Evolutionary conservation across 1,139 yeast genomes (phyloP).

Genomic region (Suhomyces bokatorum): DNA sequence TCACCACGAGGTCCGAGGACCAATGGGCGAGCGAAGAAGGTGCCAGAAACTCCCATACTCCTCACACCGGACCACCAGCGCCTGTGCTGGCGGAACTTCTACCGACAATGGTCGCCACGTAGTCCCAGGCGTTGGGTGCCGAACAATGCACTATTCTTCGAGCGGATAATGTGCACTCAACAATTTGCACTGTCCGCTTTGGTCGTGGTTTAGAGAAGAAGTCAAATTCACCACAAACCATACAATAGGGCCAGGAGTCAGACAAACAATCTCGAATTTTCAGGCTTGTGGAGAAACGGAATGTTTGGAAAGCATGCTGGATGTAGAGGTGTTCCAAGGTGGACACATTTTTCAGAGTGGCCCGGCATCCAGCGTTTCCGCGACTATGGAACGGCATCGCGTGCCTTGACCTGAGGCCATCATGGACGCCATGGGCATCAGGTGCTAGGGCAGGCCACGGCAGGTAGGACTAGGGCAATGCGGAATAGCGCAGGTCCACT

Average conservation of each 20-base stretch:
- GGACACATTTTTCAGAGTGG: background rate
- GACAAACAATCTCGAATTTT: background rate
- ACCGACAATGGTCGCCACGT: background rate
- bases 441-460: too few species aligned
- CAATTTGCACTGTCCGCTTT: background rate
- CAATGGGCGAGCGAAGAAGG: too few species aligned
- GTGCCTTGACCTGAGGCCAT: background rate
- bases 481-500: slow-evolving; percentile 6
- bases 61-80: too few species aligned
- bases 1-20: too few species aligned
- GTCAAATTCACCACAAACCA: slow-evolving; percentile 4
- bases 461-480: background rate
- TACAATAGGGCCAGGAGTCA: slow-evolving; percentile 1
- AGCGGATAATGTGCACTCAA: background rate
- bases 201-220: slow-evolving; percentile 1
- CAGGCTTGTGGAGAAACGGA: background rate
- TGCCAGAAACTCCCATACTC: too few species aligned
- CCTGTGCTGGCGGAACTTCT: too few species aligned
- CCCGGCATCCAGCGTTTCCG: too few species aligned
- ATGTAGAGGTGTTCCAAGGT: background rate
- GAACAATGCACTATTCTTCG: background rate
- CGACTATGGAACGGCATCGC: slow-evolving; percentile 1
- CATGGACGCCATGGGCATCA: background rate
- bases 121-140: background rate
- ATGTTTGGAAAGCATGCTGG: background rate